phyloP scores from a whole-genome alignment of 2,329 filamentous ascomycete genomes.

The Plenodomus lindquistii region DNA sequence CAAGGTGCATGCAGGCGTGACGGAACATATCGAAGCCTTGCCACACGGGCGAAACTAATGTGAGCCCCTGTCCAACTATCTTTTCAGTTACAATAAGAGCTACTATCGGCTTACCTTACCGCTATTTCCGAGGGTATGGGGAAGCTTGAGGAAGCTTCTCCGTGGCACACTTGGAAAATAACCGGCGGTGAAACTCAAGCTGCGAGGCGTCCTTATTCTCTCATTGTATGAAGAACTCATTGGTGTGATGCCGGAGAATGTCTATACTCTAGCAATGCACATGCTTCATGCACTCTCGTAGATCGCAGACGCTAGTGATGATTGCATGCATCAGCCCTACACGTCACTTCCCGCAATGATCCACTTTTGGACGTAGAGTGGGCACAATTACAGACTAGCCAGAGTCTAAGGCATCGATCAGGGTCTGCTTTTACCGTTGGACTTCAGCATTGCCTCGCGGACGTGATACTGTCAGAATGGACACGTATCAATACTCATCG shows the following conservation, averaged over 20 bases:
- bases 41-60: conserved; percentile 27
- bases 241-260: neutral
- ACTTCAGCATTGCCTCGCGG: neutral
- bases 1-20: conserved; percentile 19
- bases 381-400: conserved; percentile 3
- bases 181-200: neutral
- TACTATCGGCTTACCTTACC: conserved; percentile 8
- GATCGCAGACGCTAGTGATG: conserved; percentile 18
- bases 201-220: neutral
- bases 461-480: neutral
- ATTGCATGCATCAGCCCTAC: conserved; percentile 29
- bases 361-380: conserved; percentile 9
- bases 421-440: neutral
- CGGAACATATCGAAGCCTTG: conserved; percentile 28
- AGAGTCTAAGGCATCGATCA: neutral
- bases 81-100: neutral
- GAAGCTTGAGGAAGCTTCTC: conserved; percentile 9
- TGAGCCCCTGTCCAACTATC: neutral
- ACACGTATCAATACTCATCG: neutral
- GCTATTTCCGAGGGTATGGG: conserved; percentile 1
- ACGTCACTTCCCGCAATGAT: conserved; percentile 10
- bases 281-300: conserved; percentile 4
- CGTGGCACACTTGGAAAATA: neutral
- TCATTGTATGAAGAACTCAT: neutral
- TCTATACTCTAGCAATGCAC: conserved; percentile 2